Base-by-base conservation (phyloP, 164 flowering plant genomes). In the Saururus chinensis region DNA sequence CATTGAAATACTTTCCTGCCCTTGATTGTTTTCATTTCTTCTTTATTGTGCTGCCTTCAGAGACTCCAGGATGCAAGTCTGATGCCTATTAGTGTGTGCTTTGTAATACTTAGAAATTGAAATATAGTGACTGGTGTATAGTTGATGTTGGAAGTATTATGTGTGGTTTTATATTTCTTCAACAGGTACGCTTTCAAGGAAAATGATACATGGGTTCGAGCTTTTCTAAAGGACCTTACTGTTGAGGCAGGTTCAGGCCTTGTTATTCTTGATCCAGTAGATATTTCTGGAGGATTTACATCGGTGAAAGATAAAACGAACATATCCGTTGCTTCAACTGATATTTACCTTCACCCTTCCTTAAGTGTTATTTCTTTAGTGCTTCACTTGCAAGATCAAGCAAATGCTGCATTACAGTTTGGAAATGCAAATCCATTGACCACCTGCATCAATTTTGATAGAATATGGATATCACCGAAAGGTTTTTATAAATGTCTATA, bases 241-340 rank as follows among this genome's bases (percentile, higher is more conserved):
- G 63, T 91, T 63, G 99, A 95, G 78, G 82, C 97, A 76, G 99
- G 99, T 76, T 95, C 99, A 59, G 99, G 99, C 64, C 88, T 91
- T 64, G 72, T 81, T 26, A 70, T 95, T 80, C 88, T 95, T 69
- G 93, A 91, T 71, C 97, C 97, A 30, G 85, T 91, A 62, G 99
- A 95, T 75, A 75, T 91, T 57, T 85, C 92, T 19, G 96, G 85
- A 48, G 97, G 96, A 57, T 91, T 85, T 72, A 95, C 97, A 57
- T 88, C 91, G 60, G 80, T 91, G 14, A 95, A 85, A 63, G 97
- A 91, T 68, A 91, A 89, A 73, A 86, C 89, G 51, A 91, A 80
- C 72, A 78, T 91, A 64, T 91, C 96, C 45, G 67, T 95, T 58
- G 54, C 81, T 64, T 85, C 85, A 55, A 82, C 95, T 17, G 95